phyloP scores from a whole-genome alignment of 257 asterid genomes.

The Fraxinus excelsior region DNA sequence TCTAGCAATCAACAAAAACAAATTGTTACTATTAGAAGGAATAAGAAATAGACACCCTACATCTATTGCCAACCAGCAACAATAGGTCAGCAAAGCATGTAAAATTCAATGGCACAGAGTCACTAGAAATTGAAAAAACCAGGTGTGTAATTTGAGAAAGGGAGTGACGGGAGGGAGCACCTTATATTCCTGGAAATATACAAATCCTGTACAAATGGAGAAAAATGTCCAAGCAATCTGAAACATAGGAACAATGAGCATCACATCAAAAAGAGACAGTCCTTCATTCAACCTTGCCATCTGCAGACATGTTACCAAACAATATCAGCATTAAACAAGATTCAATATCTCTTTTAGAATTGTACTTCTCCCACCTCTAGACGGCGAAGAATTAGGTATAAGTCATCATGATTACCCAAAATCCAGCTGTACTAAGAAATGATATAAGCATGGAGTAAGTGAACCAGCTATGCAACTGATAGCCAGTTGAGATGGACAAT shows the following conservation, averaged over 20 bases:
- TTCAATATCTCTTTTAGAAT: constrained; percentile 3
- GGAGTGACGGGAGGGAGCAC: constrained; percentile 37
- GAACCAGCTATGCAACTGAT: constrained; percentile 94
- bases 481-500: constrained; percentile 76
- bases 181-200: constrained; percentile 96
- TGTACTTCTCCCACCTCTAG: constrained; percentile 4
- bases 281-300: constrained; percentile 97
- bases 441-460: constrained; percentile 83
- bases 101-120: not conserved
- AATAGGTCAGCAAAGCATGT: constrained; percentile 11
- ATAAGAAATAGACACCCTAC: not conserved
- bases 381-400: constrained; percentile 19
- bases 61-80: constrained; percentile 3
- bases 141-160: not conserved
- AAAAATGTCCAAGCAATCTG: constrained; percentile 97
- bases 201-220: constrained; percentile 98
- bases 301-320: constrained; percentile 44
- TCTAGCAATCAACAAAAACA: constrained; percentile 1
- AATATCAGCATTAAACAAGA: constrained; percentile 23
- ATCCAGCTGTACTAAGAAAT: constrained; percentile 94
- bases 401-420: constrained; percentile 67
- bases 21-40: not conserved
- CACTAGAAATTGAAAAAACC: not conserved
- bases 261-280: constrained; percentile 86
- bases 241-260: constrained; percentile 97